These are phyloP conservation scores for Xylaria longipes DNA, from an alignment of 495 filamentous ascomycete genomes.

Conservation along the genomic window DNA sequence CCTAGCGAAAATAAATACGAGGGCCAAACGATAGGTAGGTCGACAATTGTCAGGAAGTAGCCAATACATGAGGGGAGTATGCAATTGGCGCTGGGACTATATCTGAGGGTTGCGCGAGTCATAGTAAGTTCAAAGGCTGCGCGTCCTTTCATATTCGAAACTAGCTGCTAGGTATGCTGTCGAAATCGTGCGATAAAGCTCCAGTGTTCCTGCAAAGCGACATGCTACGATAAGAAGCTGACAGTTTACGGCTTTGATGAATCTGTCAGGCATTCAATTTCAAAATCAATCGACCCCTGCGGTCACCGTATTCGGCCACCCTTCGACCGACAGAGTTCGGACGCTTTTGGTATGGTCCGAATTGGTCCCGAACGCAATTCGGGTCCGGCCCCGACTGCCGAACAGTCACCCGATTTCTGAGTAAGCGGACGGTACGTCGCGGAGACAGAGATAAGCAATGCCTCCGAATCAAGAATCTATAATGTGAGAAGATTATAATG, in stretches of 20 bases:
- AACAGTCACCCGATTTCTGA: constrained; percentile 1
- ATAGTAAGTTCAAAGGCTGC: neutral
- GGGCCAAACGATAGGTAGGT: neutral
- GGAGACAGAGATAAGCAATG: neutral
- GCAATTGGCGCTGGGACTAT: constrained; percentile 12
- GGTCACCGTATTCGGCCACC: neutral
- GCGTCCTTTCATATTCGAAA: constrained; percentile 7
- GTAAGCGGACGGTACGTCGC: neutral
- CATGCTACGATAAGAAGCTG: constrained; percentile 20
- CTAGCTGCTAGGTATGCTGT: neutral
- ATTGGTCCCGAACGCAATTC: constrained; percentile 6
- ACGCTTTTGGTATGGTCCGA: constrained; percentile 13
- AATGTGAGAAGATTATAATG: constrained; percentile 19
- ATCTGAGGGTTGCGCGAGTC: neutral
- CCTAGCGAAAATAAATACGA: neutral
- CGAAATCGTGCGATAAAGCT: constrained; percentile 5
- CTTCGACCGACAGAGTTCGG: neutral
- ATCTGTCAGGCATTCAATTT: constrained; percentile 10
- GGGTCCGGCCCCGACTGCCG: constrained; percentile 22
- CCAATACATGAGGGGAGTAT: neutral
- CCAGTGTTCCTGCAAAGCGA: constrained; percentile 7
- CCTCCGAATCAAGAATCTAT: neutral
- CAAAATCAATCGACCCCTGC: neutral
- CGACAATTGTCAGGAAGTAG: neutral
- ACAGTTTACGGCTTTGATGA: constrained; percentile 1